Evolutionary conservation across 768 basidiomycete species (phyloP), one percentile per base, ranked within the genome.

Genomic region (Exidia glandulosa): DNA sequence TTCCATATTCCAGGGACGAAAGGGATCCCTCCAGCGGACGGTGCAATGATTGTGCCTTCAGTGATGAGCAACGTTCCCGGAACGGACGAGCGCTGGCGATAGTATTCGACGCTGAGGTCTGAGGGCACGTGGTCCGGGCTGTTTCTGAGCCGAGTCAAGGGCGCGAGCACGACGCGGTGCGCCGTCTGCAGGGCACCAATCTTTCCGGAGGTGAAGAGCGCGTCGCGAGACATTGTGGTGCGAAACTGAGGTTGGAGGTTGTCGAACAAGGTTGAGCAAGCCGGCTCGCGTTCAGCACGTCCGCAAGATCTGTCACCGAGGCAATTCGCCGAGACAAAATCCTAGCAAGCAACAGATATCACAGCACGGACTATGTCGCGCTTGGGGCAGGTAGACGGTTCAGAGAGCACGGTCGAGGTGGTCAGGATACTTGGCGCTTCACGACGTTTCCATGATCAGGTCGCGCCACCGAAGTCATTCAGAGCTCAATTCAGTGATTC

Each of bases 1-100:
- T 68, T 81, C 75, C 79, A 88, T 57, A 88, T 81, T 1, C 87
- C 87, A 1, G 87, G 87, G 0, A 79, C 76, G 59, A 81, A 69
- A 2, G n/a, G n/a, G n/a, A n/a, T n/a, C n/a, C n/a, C n/a, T n/a
- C n/a, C n/a, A n/a, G n/a, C n/a, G n/a, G n/a, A n/a, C n/a, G n/a
- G n/a, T n/a, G n/a, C 60, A 56, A 60, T 64, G n/a, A n/a, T n/a
- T n/a, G n/a, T 74, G 2, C 69, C 75, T 63, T 74, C 73, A n/a
- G 72, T 65, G 57, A 75, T 69, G 30, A 63, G 57, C 37, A 73
- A 63, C 3, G 69, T 69, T 10, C 71, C 70, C 0, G 62, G 60
- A 33, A 58, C 52, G 45, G 60, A 41, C 57, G 62, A 60, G n/a
- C 64, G 62, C 45, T 65, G 64, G 6, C 32, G n/a, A 47, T 65